Base-by-base conservation (phyloP, 345 rosid species). In the Arabis hirsuta region DNA sequence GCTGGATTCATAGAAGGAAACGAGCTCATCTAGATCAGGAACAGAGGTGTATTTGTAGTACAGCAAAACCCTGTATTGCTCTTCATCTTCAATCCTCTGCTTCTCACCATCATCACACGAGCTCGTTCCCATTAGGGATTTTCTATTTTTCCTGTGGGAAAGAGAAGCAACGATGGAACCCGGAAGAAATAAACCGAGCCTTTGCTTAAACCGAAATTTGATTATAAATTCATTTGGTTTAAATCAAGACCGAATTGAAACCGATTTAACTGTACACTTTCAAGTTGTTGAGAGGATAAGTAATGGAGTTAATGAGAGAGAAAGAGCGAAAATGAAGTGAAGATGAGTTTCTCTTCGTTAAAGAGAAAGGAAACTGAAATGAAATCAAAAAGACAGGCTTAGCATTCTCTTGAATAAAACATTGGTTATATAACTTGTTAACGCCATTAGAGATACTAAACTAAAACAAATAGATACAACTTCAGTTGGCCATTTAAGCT, bases 31-130 rank as follows among this genome's bases (percentile, higher is more conserved):
- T 22, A 94, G 78, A 81, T 86, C 85, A 9, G 84, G 78, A 56
- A 95, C 81, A 56, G 76, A 36, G 14, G 85, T n/a, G 85, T 81
- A 95, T 14, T 84, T 91, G 82, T 91, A 91, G 74, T 91, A 95
- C 2, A 91, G 84, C 48, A 95, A 84, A 3, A 91, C 88, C 1
- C 99, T 96, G 72, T 85, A 84, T 29, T 76, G 74, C 12, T 78
- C 78, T 50, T 65, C 61, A 5, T 82, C 73, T 5, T 71, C 56
- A 69, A 50, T 63, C 27, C 47, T 69, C 59, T 73, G 78, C 16
- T 67, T 38, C 29, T 71, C 81, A 5, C 65, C 74, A 56, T 78
- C 57, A 58, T 44, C 48, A 41, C 77, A 36, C 46, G 70, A 61
- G 47, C 62, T 72, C 47, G 48, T 42, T 59, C 70, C 69, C 81